Evolutionary conservation across 2,329 filamentous ascomycete genomes (phyloP).

Genomic region (Xylariaceae sp.): DNA sequence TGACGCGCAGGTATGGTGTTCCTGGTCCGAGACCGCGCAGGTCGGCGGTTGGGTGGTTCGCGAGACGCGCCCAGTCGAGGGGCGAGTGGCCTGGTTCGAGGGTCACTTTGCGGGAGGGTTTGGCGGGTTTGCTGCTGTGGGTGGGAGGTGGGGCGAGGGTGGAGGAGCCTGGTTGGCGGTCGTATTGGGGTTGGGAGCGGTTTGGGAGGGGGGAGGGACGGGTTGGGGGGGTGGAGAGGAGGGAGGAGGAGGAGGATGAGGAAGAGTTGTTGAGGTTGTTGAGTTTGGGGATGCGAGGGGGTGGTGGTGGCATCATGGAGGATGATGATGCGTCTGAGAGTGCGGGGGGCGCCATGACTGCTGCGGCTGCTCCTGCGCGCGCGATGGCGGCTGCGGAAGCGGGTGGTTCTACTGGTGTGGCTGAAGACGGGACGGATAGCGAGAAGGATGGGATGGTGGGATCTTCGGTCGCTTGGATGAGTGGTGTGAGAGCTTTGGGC

Average conservation of each 20-base stretch:
- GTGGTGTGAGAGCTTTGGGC: conserved; percentile 41
- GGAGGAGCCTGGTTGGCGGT: conserved; percentile 31
- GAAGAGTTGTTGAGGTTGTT: conserved; percentile 20
- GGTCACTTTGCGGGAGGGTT: conserved; percentile 64
- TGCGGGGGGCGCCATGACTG: conserved; percentile 1
- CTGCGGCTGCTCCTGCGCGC: conserved; percentile 10
- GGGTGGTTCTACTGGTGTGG: conserved; percentile 18
- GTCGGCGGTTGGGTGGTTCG: conserved; percentile 55
- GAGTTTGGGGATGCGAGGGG: conserved; percentile 25
- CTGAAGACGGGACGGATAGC: conserved; percentile 33
- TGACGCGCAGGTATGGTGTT: conserved; percentile 63
- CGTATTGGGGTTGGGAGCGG: conserved; percentile 27
- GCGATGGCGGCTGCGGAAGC: conserved; percentile 27
- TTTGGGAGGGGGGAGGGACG: conserved; percentile 37
- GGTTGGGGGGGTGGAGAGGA: conserved; percentile 26
- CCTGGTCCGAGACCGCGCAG: conserved; percentile 56
- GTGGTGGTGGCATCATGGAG: conserved; percentile 21
- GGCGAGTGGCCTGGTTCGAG: conserved; percentile 90
- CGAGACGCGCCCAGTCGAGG: conserved; percentile 87
- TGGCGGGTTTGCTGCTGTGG: conserved; percentile 46
- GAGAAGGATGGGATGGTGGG: conserved; percentile 42
- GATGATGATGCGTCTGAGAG: conserved; percentile 14
- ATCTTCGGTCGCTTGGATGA: conserved; percentile 18
- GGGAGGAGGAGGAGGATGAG: conserved; percentile 6
- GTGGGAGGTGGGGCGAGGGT: conserved; percentile 52